Conservation (phyloP, 2,329 filamentous ascomycete genomes). For the Tolypocladium paradoxum region DNA sequence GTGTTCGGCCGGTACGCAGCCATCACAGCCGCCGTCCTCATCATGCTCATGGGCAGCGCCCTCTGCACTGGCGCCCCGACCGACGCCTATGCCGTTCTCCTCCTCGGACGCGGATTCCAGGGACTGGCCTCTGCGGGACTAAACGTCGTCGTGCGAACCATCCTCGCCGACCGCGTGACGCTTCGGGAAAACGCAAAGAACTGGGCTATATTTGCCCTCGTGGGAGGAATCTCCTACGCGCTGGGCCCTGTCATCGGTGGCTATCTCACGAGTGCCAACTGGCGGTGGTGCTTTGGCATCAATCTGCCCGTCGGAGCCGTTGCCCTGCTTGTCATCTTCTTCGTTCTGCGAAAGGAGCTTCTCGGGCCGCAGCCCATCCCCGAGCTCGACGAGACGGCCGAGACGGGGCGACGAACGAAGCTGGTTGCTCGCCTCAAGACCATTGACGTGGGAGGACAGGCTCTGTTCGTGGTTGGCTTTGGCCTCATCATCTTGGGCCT, state of each 20-base stretch:
- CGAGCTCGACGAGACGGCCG: slow-evolving; percentile 29
- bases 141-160: slow-evolving; percentile 47
- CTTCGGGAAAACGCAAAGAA: slow-evolving; percentile 51
- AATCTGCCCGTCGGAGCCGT: slow-evolving; percentile 45
- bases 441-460: slow-evolving; percentile 44
- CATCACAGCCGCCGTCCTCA: slow-evolving; percentile 44
- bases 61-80: slow-evolving; percentile 48
- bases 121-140: slow-evolving; percentile 52
- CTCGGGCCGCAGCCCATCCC: slow-evolving; percentile 39
- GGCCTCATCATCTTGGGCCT: slow-evolving; percentile 43
- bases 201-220: slow-evolving; percentile 49
- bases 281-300: slow-evolving; percentile 59
- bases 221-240: slow-evolving; percentile 48
- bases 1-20: slow-evolving; percentile 52
- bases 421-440: slow-evolving; percentile 39
- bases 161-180: slow-evolving; percentile 55
- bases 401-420: slow-evolving; percentile 17
- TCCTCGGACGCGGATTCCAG: slow-evolving; percentile 53
- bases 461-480: slow-evolving; percentile 44
- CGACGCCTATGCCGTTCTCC: slow-evolving; percentile 43
- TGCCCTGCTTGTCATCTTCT: slow-evolving; percentile 41
- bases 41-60: slow-evolving; percentile 49
- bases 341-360: slow-evolving; percentile 48
- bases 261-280: slow-evolving; percentile 42
- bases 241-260: slow-evolving; percentile 53